Percentiles rank a stretch among this genome's conserved stretches.
phyloP scores from a whole-genome alignment of 2,329 filamentous ascomycete species.

The Sporothrix euskadiensis region DNA sequence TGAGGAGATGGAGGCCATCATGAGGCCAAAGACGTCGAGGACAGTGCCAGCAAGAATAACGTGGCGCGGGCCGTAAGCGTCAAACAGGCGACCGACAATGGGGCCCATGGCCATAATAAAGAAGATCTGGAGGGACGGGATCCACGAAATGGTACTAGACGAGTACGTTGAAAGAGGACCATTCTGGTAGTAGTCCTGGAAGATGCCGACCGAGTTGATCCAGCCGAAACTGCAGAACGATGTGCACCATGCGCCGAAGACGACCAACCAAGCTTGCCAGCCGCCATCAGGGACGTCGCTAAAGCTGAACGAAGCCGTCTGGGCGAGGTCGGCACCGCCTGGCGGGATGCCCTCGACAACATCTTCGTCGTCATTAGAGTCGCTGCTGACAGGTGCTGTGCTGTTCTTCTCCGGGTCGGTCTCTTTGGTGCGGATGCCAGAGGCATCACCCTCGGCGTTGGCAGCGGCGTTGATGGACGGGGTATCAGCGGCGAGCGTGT shows the following conservation, averaged over 20 bases:
- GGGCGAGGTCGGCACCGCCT: not conserved
- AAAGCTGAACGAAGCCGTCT: slow-evolving; percentile 3
- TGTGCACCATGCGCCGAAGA: slow-evolving; percentile 45
- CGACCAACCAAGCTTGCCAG: slow-evolving; percentile 43
- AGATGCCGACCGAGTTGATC: slow-evolving; percentile 51
- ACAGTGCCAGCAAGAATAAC: slow-evolving; percentile 52
- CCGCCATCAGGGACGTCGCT: slow-evolving; percentile 35
- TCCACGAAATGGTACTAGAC: slow-evolving; percentile 61
- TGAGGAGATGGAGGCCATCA: slow-evolving; percentile 55
- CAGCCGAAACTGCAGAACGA: slow-evolving; percentile 47
- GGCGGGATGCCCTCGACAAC: not conserved
- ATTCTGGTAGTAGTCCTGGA: slow-evolving; percentile 60
- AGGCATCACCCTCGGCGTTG: not conserved
- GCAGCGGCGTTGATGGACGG: not conserved
- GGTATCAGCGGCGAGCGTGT: slow-evolving; percentile 9
- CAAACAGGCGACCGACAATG: slow-evolving; percentile 60
- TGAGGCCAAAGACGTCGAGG: slow-evolving; percentile 56
- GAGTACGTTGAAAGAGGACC: slow-evolving; percentile 51
- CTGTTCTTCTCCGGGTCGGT: slow-evolving; percentile 22
- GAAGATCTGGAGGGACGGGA: slow-evolving; percentile 49
- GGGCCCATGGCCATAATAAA: slow-evolving; percentile 56
- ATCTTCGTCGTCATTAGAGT: not conserved
- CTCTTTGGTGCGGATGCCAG: slow-evolving; percentile 17
- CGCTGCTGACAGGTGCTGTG: not conserved
- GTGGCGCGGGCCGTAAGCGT: slow-evolving; percentile 54